Percentiles rank a stretch among this genome's conserved stretches.
Evolutionary conservation across 495 filamentous ascomycete genomes (phyloP).

Genomic region (Letharia lupina): DNA sequence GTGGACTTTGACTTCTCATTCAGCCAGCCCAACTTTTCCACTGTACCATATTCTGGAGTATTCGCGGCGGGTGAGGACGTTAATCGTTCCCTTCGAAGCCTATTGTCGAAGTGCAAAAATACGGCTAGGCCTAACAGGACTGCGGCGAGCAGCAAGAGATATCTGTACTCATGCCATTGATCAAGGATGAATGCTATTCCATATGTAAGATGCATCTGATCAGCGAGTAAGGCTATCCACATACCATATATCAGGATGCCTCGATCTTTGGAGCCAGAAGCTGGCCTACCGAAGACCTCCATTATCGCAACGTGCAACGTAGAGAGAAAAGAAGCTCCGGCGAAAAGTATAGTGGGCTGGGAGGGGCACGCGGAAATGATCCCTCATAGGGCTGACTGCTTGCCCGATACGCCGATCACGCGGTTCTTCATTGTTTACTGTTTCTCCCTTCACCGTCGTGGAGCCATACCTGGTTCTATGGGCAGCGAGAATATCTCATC

Average conservation of each 20-base stretch:
- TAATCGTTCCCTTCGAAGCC: not conserved
- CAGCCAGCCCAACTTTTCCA: conserved; percentile 5
- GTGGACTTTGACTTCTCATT: not conserved
- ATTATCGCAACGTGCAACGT: not conserved
- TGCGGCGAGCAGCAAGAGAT: conserved; percentile 9
- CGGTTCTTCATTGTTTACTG: conserved; percentile 1
- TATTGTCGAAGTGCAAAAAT: conserved; percentile 1
- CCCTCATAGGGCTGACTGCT: not conserved
- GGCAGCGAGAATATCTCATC: no score
- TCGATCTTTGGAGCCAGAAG: conserved; percentile 5
- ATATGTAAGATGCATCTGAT: not conserved
- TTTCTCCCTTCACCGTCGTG: not conserved
- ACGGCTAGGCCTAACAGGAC: conserved; percentile 3
- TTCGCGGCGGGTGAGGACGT: not conserved
- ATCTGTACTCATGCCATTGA: conserved; percentile 21
- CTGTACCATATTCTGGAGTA: not conserved
- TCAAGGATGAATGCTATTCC: conserved; percentile 4
- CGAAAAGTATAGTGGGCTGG: not conserved
- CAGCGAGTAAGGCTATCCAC: not conserved
- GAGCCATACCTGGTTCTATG: not conserved
- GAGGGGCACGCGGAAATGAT: not conserved
- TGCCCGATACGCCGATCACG: not conserved
- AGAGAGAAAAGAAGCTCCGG: not conserved
- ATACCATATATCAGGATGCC: not conserved
- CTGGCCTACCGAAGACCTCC: conserved; percentile 1